Evolutionary conservation across 2,329 filamentous ascomycete genomes (phyloP).

Genomic region (Chaetomium sp.): DNA sequence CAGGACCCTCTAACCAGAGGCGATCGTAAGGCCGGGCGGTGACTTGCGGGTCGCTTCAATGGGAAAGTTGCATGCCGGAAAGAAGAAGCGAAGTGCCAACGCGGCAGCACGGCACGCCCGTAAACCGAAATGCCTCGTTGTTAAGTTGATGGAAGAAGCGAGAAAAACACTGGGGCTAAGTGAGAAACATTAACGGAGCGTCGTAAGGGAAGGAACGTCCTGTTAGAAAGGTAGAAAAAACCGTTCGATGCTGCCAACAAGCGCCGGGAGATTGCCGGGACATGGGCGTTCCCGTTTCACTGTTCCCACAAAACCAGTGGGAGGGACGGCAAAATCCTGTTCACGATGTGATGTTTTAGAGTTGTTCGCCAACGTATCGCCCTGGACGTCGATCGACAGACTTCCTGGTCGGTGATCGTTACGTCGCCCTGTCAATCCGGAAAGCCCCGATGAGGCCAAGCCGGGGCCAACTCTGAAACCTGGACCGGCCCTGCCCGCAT

Average conservation of each 20-base stretch:
- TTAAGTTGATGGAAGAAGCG: too few species aligned
- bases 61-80: background rate
- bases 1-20: background rate
- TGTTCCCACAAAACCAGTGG: too few species aligned
- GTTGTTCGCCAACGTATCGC: background rate
- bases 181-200: too few species aligned
- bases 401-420: background rate
- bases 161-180: too few species aligned
- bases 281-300: too few species aligned
- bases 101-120: too few species aligned
- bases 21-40: background rate
- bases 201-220: too few species aligned
- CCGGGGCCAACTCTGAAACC: background rate
- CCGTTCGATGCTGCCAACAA: too few species aligned
- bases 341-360: too few species aligned
- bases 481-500: constrained; percentile 1
- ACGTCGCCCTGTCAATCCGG: background rate
- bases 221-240: too few species aligned
- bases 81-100: background rate
- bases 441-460: background rate
- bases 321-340: too few species aligned
- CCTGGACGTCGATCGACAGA: background rate
- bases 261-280: too few species aligned
- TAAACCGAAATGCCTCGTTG: background rate
- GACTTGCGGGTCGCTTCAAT: background rate